These are phyloP conservation scores for Flaveria bidentis DNA, from an alignment of 129 eudicot species.

Conservation along the genomic window DNA sequence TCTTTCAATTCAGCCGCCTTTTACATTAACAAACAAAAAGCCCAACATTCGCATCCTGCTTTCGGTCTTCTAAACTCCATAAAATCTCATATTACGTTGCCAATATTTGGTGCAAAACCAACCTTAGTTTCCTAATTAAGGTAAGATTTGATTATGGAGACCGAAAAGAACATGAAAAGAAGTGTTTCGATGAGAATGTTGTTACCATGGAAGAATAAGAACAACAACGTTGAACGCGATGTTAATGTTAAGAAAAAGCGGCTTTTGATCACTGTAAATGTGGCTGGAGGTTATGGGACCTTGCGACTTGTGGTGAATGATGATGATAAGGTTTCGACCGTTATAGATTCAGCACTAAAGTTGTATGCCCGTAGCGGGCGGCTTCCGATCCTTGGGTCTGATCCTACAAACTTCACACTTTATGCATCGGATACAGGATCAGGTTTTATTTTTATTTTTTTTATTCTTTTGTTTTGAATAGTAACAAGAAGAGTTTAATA, in stretches of 20 bases:
- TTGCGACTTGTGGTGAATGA: constrained; percentile 50
- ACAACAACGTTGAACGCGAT: background rate
- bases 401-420: constrained; percentile 40
- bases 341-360: constrained; percentile 50
- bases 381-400: constrained; percentile 53
- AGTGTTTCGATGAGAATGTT: constrained; percentile 13
- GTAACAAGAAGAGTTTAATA: background rate
- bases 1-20: background rate
- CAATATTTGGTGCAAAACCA: no score
- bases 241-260: constrained; percentile 24
- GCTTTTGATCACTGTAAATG: constrained; percentile 49
- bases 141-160: background rate
- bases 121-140: no score
- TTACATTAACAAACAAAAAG: constrained; percentile 7
- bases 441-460: background rate
- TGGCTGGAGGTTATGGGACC: constrained; percentile 58
- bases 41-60: constrained; percentile 7
- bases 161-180: background rate
- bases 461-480: background rate
- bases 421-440: constrained; percentile 44
- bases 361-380: constrained; percentile 55
- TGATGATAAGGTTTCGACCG: constrained; percentile 41
- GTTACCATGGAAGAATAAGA: constrained; percentile 13
- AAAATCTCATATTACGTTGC: background rate
- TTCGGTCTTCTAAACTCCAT: constrained; percentile 18